phyloP scores from a whole-genome alignment of 768 basidiomycete species.

The Suillus spraguei region DNA sequence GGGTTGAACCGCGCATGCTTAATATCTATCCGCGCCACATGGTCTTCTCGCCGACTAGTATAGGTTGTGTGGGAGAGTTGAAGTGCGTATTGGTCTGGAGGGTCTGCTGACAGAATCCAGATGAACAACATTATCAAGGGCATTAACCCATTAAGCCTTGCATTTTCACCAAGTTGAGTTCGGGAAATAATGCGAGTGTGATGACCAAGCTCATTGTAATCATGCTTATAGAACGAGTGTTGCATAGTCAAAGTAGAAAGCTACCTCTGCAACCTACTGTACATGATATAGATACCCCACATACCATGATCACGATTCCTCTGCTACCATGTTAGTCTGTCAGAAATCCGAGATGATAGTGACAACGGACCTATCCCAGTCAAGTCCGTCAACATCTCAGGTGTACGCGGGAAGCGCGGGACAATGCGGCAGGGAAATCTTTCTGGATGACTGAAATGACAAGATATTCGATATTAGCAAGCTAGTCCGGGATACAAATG shows the following conservation, averaged over 20 bases:
- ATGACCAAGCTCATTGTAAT: background rate
- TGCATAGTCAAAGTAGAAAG: background rate
- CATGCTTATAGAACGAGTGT: no score
- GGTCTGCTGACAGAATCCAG: no score
- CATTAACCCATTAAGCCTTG: background rate
- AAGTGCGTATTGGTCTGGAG: no score
- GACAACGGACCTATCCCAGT: background rate
- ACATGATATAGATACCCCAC: background rate
- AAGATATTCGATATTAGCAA: background rate
- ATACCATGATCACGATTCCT: background rate
- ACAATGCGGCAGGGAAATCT: background rate
- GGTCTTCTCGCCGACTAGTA: no score
- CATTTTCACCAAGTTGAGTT: background rate
- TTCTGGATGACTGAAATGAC: background rate
- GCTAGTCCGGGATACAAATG: background rate
- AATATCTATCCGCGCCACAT: no score
- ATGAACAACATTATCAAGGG: no score
- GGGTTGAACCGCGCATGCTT: no score
- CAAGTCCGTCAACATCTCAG: background rate
- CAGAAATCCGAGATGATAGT: background rate
- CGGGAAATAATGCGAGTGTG: background rate
- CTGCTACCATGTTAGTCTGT: background rate
- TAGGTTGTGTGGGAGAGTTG: no score
- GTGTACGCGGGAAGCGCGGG: background rate
- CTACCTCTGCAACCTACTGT: background rate